Base-by-base conservation (phyloP, 495 filamentous ascomycete genomes). In the Neurospora sp. region DNA sequence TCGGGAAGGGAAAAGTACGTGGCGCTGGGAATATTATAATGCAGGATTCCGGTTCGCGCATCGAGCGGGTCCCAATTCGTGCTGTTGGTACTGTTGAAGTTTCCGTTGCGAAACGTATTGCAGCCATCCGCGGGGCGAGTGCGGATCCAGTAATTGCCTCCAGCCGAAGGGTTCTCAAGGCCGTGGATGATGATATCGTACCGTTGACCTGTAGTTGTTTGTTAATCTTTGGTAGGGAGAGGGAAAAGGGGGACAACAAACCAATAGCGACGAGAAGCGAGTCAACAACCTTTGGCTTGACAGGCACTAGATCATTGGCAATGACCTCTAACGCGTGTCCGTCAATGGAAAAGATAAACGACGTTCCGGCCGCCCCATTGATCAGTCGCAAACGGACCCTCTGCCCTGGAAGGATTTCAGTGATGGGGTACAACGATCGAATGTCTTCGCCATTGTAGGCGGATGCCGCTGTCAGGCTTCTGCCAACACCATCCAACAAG, bases 101-200 rank as follows among this genome's bases (percentile, higher is more conserved):
- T 8, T 1, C 54, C 54, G 54, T 66, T 16, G 3, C 54, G 54
- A 9, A 66, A 66, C 1, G 6, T 4, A 1, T 66, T 66, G 54
- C 54, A 66, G 12, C 54, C 54, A 4, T 66, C 54, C 1, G 54
- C 54, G 12, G 54, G 54, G 6, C 76, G 75, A 5, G 79, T 80
- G 40, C 80, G 77, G 66, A 84, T 76, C 91, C 91, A 93, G 80
- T 89, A 91, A 72, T 86, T 84, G 1, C 54, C 54, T 16, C 6
- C 3, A 2, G 27, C 6, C 20, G 76, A 80, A 39, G 75, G 54
- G 20, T 74, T 73, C 69, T 86, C 79, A 71, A 88, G 82, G 12
- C 89, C 90, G 39, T 86, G 84, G 42, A 92, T 84, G 69, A 91
- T 85, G 23, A 92, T 80, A 73, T 92, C 86, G 79, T 90, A 90